Evolutionary conservation across 1,284 basidiomycete species (phyloP).

Genomic region (Trichosporon sp.): DNA sequence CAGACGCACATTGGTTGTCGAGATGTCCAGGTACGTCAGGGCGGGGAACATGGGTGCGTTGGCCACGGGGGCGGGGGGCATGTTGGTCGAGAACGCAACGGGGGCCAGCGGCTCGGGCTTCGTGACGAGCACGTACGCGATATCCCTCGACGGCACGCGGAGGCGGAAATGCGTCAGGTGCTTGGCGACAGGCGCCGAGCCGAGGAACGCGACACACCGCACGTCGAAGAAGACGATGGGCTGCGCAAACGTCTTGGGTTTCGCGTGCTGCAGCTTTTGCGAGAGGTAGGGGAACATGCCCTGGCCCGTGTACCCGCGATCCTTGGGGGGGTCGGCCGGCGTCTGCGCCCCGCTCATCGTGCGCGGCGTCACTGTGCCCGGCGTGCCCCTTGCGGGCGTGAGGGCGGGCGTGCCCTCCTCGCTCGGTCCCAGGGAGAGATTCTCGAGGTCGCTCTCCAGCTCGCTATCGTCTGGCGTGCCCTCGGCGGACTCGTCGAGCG

Average conservation of each 20-base stretch:
- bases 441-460: constrained; percentile 23
- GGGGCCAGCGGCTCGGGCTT: constrained; percentile 23
- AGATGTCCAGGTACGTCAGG: constrained; percentile 56
- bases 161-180: constrained; percentile 55
- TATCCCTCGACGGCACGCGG: constrained; percentile 53
- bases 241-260: constrained; percentile 57
- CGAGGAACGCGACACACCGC: constrained; percentile 53
- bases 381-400: constrained; percentile 12
- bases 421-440: constrained; percentile 29
- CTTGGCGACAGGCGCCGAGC: constrained; percentile 47
- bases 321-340: constrained; percentile 26
- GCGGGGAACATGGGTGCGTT: constrained; percentile 44
- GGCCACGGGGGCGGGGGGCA: constrained; percentile 13
- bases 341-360: constrained; percentile 34
- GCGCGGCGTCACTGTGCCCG: constrained; percentile 35
- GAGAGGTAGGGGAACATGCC: constrained; percentile 56
- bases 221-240: constrained; percentile 59
- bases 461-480: background rate
- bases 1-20: constrained; percentile 56
- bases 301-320: constrained; percentile 52
- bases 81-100: constrained; percentile 4
- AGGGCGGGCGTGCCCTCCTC: constrained; percentile 9
- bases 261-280: constrained; percentile 43
- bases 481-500: constrained; percentile 11
- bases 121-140: constrained; percentile 49